A percentile compares a stretch with the other conserved stretches of the same genome.
These are phyloP conservation scores for Trichoderma gamsii DNA, from an alignment of 495 filamentous ascomycete genomes.

Conservation along the genomic window DNA sequence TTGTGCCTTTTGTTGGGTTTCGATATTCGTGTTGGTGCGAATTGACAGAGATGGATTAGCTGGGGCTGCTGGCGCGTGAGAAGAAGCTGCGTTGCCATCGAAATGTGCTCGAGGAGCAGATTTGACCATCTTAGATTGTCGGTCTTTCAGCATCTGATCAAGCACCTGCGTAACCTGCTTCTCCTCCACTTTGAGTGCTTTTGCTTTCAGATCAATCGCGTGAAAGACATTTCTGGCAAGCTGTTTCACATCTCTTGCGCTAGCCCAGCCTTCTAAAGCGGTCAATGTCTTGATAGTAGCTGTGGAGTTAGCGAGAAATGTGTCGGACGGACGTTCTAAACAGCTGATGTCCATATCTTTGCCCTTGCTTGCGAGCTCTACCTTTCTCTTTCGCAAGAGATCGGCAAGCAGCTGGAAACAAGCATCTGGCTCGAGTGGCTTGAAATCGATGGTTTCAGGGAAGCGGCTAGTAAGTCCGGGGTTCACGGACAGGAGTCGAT, in stretches of 20 bases:
- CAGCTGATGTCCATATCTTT: constrained; percentile 34
- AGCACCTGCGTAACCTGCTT: constrained; percentile 33
- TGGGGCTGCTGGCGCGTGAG: background rate
- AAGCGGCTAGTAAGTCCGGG: constrained; percentile 56
- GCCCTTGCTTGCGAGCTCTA: constrained; percentile 21
- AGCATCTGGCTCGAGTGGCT: constrained; percentile 33
- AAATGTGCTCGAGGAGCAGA: background rate
- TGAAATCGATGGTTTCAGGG: constrained; percentile 51
- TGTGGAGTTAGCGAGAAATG: constrained; percentile 25
- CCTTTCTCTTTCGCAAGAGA: constrained; percentile 21
- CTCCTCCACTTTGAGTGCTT: constrained; percentile 26
- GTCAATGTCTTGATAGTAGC: constrained; percentile 39
- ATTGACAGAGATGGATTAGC: constrained; percentile 14
- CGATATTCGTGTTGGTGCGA: constrained; percentile 15
- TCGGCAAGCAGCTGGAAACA: constrained; percentile 40
- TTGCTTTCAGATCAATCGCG: constrained; percentile 22
- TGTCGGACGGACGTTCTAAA: constrained; percentile 26
- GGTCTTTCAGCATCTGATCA: constrained; percentile 42
- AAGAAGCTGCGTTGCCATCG: background rate
- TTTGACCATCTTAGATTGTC: constrained; percentile 24
- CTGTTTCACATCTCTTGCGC: constrained; percentile 58
- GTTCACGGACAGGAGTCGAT: constrained; percentile 59
- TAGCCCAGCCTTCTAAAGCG: constrained; percentile 54
- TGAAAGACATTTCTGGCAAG: constrained; percentile 49
- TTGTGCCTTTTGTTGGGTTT: constrained; percentile 4